A percentile compares a stretch with the other conserved stretches of the same genome.
Evolutionary conservation across 495 filamentous ascomycete species (phyloP).

Genomic region (Hypoxylon crocopeplum): DNA sequence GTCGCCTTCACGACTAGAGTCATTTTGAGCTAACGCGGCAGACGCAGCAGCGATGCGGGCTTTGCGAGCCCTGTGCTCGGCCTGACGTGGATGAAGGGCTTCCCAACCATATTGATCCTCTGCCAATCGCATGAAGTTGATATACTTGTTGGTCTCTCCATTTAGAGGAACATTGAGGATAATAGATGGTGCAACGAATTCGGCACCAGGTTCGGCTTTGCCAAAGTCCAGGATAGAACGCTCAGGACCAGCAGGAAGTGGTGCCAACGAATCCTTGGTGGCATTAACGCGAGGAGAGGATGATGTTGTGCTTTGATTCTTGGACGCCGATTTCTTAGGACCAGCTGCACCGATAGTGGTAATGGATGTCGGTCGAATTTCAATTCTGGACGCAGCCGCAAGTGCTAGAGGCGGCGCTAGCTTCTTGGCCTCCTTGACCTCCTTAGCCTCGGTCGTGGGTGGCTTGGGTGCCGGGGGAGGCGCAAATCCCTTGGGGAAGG

Average conservation of each 20-base stretch:
- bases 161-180: constrained; percentile 81
- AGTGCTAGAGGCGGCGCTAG: constrained; percentile 39
- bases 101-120: constrained; percentile 94
- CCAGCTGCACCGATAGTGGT: constrained; percentile 50
- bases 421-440: constrained; percentile 43
- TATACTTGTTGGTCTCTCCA: constrained; percentile 81
- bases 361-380: constrained; percentile 45
- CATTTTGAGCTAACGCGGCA: constrained; percentile 77
- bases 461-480: constrained; percentile 47
- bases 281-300: constrained; percentile 51
- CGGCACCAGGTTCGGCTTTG: constrained; percentile 56
- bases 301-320: constrained; percentile 48
- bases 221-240: constrained; percentile 61
- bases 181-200: constrained; percentile 73
- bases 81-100: constrained; percentile 86
- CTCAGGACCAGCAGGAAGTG: constrained; percentile 46
- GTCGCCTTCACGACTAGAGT: constrained; percentile 74
- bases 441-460: constrained; percentile 38
- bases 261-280: constrained; percentile 48
- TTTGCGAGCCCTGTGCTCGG: constrained; percentile 80
- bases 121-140: constrained; percentile 94
- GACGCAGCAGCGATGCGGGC: constrained; percentile 83
- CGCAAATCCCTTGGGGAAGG: constrained; percentile 39
- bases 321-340: constrained; percentile 43
- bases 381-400: constrained; percentile 41